Conservation (phyloP, 345 rosid species). For the Salix viminalis region DNA sequence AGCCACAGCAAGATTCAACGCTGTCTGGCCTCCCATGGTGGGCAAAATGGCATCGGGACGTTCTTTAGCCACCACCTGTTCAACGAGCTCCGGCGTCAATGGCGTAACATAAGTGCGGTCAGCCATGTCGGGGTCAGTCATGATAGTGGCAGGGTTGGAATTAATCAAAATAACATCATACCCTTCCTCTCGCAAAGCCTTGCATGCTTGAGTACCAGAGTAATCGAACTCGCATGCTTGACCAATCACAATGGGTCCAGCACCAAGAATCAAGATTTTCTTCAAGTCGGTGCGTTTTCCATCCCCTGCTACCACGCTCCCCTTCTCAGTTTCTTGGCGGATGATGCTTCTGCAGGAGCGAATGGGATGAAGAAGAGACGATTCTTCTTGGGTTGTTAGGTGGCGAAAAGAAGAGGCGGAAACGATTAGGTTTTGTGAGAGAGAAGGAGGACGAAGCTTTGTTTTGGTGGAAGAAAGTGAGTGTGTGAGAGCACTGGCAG, state of each 20-base stretch:
- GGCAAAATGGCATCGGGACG: conserved; percentile 88
- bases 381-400: background rate
- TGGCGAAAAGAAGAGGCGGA: background rate
- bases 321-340: background rate
- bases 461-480: background rate
- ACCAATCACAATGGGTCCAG: conserved; percentile 97
- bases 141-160: conserved; percentile 96
- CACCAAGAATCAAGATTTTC: conserved; percentile 90
- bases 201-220: conserved; percentile 96
- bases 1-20: conserved; percentile 85
- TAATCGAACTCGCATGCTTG: conserved; percentile 98
- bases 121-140: conserved; percentile 96
- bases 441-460: background rate
- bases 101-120: conserved; percentile 83
- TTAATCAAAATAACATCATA: conserved; percentile 79
- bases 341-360: background rate
- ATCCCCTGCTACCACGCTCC: background rate
- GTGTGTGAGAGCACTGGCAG: background rate
- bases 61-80: conserved; percentile 73
- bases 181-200: conserved; percentile 86
- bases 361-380: background rate
- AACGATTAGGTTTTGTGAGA: background rate
- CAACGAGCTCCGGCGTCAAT: conserved; percentile 85
- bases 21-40: conserved; percentile 99
- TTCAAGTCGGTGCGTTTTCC: conserved; percentile 79